A percentile compares a stretch with the other conserved stretches of the same genome.
Evolutionary conservation across 331 rosid species (phyloP).

Genomic region (Malus hybrid): DNA sequence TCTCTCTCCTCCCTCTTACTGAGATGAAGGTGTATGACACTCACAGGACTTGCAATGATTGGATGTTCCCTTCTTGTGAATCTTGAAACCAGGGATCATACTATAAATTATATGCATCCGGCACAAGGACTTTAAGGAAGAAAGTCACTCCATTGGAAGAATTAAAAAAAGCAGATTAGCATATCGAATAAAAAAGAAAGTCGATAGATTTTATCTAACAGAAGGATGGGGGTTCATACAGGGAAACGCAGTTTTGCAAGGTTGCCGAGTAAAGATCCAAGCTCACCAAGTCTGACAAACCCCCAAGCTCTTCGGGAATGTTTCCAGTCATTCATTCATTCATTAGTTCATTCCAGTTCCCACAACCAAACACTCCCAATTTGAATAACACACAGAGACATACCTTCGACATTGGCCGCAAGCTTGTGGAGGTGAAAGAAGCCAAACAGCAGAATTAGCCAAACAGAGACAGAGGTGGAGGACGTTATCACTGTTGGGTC

Average conservation of each 20-base stretch:
- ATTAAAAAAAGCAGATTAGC: neutral
- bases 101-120: neutral
- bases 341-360: neutral
- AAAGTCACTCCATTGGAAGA: neutral
- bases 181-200: neutral
- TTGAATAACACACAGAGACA: neutral
- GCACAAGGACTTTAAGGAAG: neutral
- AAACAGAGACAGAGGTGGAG: constrained; percentile 16
- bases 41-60: constrained; percentile 82
- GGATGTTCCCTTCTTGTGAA: neutral
- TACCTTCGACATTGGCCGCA: constrained; percentile 1
- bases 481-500: constrained; percentile 1
- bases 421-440: neutral
- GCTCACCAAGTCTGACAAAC: constrained; percentile 81
- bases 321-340: constrained; percentile 15
- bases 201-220: neutral
- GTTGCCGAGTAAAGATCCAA: constrained; percentile 88
- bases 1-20: neutral
- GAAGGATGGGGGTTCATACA: constrained; percentile 19
- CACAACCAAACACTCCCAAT: neutral
- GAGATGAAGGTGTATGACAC: constrained; percentile 25
- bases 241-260: constrained; percentile 19
- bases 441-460: constrained; percentile 11
- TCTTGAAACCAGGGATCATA: neutral
- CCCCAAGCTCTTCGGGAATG: constrained; percentile 80